Evolutionary conservation across 352 stramenopile species (phyloP).

Genomic region (Saprolegnia diclina): DNA sequence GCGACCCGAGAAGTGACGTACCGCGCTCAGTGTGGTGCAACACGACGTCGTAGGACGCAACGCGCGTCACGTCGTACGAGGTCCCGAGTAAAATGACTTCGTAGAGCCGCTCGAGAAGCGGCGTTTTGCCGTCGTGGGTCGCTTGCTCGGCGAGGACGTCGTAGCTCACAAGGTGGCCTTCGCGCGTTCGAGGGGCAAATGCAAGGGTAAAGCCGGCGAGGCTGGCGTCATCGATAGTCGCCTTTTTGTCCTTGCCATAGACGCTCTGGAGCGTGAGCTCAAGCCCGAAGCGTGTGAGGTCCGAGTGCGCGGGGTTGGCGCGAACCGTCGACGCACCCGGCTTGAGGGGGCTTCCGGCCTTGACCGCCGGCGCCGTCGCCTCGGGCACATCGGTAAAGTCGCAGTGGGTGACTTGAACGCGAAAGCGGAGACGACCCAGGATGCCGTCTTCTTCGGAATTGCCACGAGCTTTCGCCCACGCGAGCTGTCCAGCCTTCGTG

Average conservation of each 20-base stretch:
- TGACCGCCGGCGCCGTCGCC: background rate
- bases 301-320: background rate
- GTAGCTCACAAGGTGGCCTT: slow-evolving; percentile 20
- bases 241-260: background rate
- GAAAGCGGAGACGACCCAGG: slow-evolving; percentile 49
- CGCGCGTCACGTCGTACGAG: slow-evolving; percentile 51
- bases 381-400: slow-evolving; percentile 33
- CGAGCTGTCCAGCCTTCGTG: slow-evolving; percentile 34
- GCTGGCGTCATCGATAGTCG: background rate
- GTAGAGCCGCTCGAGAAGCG: slow-evolving; percentile 1
- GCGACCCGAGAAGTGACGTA: background rate
- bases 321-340: background rate
- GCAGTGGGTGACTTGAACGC: slow-evolving; percentile 49
- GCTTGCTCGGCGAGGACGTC: slow-evolving; percentile 8
- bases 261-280: background rate
- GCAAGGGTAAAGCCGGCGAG: slow-evolving; percentile 4
- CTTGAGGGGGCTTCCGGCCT: background rate
- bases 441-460: slow-evolving; percentile 40
- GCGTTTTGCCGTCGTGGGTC: slow-evolving; percentile 15
- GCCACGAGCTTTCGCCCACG: slow-evolving; percentile 31
- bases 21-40: slow-evolving; percentile 27
- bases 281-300: background rate
- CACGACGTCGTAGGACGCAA: slow-evolving; percentile 52
- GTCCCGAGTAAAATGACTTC: slow-evolving; percentile 34
- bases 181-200: background rate